Conservation (phyloP, 495 filamentous ascomycete species). For the Aspergillus wentii region DNA sequence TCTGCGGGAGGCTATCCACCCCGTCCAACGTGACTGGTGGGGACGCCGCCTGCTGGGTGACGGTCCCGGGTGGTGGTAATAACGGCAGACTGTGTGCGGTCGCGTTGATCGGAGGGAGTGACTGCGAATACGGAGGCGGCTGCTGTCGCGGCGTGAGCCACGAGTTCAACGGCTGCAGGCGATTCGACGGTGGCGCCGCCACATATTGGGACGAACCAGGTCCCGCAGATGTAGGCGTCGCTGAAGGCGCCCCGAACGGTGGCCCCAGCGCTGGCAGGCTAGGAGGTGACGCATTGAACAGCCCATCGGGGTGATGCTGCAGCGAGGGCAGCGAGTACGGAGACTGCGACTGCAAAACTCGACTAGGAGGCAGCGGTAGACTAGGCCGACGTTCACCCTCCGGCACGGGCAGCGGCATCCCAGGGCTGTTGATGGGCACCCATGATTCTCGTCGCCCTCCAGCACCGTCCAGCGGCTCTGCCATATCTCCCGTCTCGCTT, state of each 20-base stretch:
- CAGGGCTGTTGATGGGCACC: constrained; percentile 41
- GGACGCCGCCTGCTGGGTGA: constrained; percentile 30
- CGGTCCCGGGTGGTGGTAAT: constrained; percentile 29
- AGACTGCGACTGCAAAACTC: constrained; percentile 32
- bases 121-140: constrained; percentile 35
- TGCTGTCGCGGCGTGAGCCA: constrained; percentile 34
- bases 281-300: constrained; percentile 33
- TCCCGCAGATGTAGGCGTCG: constrained; percentile 18
- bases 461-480: constrained; percentile 30
- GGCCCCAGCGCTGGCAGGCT: constrained; percentile 30
- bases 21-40: constrained; percentile 33
- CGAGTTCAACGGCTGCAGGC: constrained; percentile 38
- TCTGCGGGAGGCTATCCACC: constrained; percentile 19
- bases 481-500: constrained; percentile 34
- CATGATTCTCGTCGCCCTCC: constrained; percentile 40
- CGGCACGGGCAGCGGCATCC: constrained; percentile 28
- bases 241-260: constrained; percentile 3
- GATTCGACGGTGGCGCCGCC: constrained; percentile 24
- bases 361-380: constrained; percentile 34
- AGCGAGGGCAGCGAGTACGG: constrained; percentile 39
- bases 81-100: constrained; percentile 26
- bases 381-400: constrained; percentile 42
- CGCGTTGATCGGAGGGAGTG: constrained; percentile 37
- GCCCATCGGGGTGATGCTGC: constrained; percentile 37
- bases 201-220: constrained; percentile 30